A percentile compares a stretch with the other conserved stretches of the same genome.
phyloP scores from a whole-genome alignment of 2,329 filamentous ascomycete genomes.

The Atkinsonella hypoxylon region DNA sequence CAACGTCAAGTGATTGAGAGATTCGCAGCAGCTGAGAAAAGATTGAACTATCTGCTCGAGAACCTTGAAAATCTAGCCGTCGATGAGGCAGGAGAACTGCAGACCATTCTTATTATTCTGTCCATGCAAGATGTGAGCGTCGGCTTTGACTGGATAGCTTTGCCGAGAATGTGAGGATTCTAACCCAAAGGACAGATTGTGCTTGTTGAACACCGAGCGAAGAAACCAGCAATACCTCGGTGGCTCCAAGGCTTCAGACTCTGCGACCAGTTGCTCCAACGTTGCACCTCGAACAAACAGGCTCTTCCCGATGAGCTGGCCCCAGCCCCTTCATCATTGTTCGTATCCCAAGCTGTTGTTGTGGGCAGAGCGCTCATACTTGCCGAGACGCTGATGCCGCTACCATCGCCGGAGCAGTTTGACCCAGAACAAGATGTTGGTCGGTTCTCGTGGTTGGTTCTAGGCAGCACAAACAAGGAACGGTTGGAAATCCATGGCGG shows the following conservation, averaged over 20 bases:
- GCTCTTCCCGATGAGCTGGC: not conserved
- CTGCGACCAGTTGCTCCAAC: not conserved
- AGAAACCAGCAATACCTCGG: constrained; percentile 19
- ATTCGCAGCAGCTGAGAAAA: constrained; percentile 18
- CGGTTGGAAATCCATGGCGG: constrained; percentile 26
- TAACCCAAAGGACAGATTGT: constrained; percentile 17
- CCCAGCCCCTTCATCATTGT: not conserved
- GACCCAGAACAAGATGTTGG: constrained; percentile 15
- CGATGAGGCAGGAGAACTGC: constrained; percentile 17
- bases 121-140: constrained; percentile 26
- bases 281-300: not conserved
- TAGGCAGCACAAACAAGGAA: constrained; percentile 19
- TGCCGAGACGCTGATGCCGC: constrained; percentile 24
- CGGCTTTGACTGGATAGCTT: not conserved
- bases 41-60: constrained; percentile 17
- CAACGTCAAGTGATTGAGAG: constrained; percentile 20
- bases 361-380: constrained; percentile 19
- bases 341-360: not conserved
- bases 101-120: constrained; percentile 23
- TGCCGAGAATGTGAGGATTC: not conserved
- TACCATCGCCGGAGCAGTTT: constrained; percentile 16
- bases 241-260: constrained; percentile 23
- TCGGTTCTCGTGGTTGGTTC: constrained; percentile 25
- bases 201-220: constrained; percentile 23
- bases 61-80: constrained; percentile 11